Conservation (phyloP, 2,329 filamentous ascomycete species). For the Fusarium phyllophilum region DNA sequence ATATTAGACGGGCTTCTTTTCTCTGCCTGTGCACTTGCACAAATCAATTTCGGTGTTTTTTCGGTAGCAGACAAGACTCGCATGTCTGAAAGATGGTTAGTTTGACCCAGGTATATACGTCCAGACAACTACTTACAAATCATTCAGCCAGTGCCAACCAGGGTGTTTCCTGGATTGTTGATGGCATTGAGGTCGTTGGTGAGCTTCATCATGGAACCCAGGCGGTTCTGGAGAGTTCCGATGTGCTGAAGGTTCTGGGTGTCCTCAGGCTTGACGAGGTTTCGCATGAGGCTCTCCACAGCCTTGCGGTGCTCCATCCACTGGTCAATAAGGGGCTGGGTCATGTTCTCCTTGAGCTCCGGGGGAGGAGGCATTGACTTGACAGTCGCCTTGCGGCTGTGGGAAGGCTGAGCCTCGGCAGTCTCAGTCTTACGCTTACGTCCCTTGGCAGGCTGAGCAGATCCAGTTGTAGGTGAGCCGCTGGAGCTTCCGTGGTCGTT, state of each 20-base stretch:
- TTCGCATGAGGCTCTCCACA: constrained; percentile 68
- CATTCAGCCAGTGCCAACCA: constrained; percentile 47
- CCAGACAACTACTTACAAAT: constrained; percentile 33
- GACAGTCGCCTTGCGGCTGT: constrained; percentile 61
- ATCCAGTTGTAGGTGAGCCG: constrained; percentile 54
- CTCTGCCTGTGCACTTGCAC: constrained; percentile 41
- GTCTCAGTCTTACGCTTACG: constrained; percentile 69
- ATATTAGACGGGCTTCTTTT: constrained; percentile 36
- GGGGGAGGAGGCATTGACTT: constrained; percentile 51
- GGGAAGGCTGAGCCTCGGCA: constrained; percentile 50
- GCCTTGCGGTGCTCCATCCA: constrained; percentile 72
- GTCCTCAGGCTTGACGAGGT: constrained; percentile 61
- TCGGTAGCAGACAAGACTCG: constrained; percentile 42
- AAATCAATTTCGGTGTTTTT: constrained; percentile 22
- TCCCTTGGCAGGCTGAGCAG: constrained; percentile 55
- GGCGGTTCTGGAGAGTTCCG: constrained; percentile 59
- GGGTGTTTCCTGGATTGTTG: constrained; percentile 41
- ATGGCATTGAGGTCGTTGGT: constrained; percentile 44
- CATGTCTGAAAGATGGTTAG: constrained; percentile 28
- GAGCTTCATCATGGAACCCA: constrained; percentile 64
- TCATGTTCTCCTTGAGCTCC: constrained; percentile 47
- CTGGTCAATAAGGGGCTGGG: constrained; percentile 60
- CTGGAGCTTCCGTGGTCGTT: constrained; percentile 63
- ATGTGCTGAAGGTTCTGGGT: constrained; percentile 65
- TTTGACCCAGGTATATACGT: neutral